Percentiles rank a stretch among this genome's conserved stretches.
These are phyloP conservation scores for Blastomyces silverae DNA, from an alignment of 2,329 filamentous ascomycete species.

Conservation along the genomic window DNA sequence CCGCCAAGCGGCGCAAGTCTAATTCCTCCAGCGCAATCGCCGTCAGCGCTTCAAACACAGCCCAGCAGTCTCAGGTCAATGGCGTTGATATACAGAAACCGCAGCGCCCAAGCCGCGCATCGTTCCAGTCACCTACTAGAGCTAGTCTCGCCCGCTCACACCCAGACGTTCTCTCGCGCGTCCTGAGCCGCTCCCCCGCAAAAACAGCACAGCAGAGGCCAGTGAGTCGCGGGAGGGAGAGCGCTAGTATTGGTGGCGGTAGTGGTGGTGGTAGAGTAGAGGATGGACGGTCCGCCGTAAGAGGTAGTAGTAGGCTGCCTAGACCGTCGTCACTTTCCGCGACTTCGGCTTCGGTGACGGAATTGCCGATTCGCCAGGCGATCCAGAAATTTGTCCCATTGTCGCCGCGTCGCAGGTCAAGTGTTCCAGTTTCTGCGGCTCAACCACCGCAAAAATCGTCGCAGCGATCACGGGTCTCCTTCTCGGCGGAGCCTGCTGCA, in stretches of 20 bases:
- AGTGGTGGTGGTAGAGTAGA: conserved; percentile 12
- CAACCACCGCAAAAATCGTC: background rate
- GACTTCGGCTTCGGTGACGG: background rate
- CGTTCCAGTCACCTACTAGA: conserved; percentile 61
- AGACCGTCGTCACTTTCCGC: conserved; percentile 29
- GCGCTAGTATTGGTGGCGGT: conserved; percentile 10
- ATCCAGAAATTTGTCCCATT: conserved; percentile 16
- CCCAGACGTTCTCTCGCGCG: conserved; percentile 50
- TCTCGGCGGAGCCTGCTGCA: background rate
- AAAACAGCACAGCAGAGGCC: conserved; percentile 29
- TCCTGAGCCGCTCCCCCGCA: conserved; percentile 37
- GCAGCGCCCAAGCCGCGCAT: conserved; percentile 39
- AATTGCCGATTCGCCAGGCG: background rate
- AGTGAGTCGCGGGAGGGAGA: conserved; percentile 20
- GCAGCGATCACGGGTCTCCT: background rate
- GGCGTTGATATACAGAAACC: conserved; percentile 2
- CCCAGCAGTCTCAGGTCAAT: conserved; percentile 20
- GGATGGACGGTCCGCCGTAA: conserved; percentile 28
- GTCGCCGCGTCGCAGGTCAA: conserved; percentile 28
- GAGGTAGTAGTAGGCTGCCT: conserved; percentile 35
- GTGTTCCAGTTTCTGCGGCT: conserved; percentile 19
- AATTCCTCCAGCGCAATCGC: conserved; percentile 49
- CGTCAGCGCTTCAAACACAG: conserved; percentile 39
- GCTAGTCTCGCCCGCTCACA: conserved; percentile 57
- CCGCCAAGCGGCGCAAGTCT: conserved; percentile 58